These are phyloP conservation scores for Solanum virginianum DNA, from an alignment of 257 asterid species.

Conservation along the genomic window DNA sequence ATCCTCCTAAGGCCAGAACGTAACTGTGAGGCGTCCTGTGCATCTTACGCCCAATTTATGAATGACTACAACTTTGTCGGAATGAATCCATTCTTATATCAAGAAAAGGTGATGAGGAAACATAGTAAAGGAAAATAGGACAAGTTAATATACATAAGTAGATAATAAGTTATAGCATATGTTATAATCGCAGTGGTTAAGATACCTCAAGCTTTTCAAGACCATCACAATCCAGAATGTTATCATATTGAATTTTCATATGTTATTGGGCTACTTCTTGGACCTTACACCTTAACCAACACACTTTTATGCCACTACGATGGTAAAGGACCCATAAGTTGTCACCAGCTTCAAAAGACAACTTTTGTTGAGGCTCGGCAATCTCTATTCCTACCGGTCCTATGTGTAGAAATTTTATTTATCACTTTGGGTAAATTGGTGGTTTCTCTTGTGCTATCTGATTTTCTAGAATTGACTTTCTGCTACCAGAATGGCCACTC, in stretches of 20 bases:
- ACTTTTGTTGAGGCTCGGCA: background rate
- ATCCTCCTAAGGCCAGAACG: constrained; percentile 38
- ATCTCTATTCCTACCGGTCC: background rate
- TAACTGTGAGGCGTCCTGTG: background rate
- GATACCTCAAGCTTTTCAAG: background rate
- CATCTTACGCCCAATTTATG: background rate
- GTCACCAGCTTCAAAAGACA: background rate
- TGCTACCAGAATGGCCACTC: background rate
- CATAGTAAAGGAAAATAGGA: background rate
- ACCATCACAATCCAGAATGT: background rate
- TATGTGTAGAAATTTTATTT: background rate
- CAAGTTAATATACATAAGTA: background rate
- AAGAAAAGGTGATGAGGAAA: background rate
- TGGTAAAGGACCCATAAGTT: background rate
- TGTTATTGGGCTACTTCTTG: constrained; percentile 7
- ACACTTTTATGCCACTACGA: constrained; percentile 46
- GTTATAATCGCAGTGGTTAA: background rate
- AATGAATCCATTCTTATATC: constrained; percentile 41
- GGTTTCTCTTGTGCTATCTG: background rate
- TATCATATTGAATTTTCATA: constrained; percentile 28
- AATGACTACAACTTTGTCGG: background rate
- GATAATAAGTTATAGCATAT: background rate
- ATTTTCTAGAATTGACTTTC: background rate
- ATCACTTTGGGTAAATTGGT: background rate
- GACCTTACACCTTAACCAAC: constrained; percentile 31